Evolutionary conservation across 2,329 filamentous ascomycete species (phyloP).

Genomic region (Cladosporium austrohemisphaericum): DNA sequence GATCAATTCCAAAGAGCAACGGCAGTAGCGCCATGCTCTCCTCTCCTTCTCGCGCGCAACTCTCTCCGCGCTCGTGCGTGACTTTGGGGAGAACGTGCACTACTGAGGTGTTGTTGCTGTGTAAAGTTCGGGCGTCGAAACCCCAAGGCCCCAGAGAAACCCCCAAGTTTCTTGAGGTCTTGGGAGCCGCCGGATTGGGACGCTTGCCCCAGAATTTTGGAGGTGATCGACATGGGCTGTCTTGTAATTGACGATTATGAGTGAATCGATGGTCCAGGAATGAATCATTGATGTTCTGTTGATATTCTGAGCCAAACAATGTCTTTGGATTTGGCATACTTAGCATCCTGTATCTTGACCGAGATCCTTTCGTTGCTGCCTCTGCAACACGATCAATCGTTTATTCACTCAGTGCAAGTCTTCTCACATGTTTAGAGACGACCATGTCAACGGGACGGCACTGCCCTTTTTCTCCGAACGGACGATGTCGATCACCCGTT

Average conservation of each 20-base stretch:
- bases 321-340: no score
- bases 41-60: neutral
- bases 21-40: neutral
- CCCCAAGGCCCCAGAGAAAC: constrained; percentile 3
- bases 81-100: neutral
- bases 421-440: neutral
- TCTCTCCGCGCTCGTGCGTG: neutral
- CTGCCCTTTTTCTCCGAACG: constrained; percentile 4
- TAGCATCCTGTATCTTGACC: no score
- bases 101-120: constrained; percentile 8
- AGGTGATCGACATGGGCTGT: neutral
- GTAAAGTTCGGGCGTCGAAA: constrained; percentile 1
- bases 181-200: constrained; percentile 12
- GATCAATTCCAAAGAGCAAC: constrained; percentile 1
- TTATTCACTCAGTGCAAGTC: no score
- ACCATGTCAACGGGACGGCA: neutral
- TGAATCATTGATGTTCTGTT: no score
- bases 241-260: neutral
- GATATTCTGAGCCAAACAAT: no score
- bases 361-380: no score
- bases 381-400: no score
- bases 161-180: constrained; percentile 7
- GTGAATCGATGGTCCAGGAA: no score
- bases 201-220: neutral
- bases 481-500: constrained; percentile 2